These are phyloP conservation scores for Peronospora belbahrii DNA, from an alignment of 352 stramenopile genomes.

Conservation along the genomic window DNA sequence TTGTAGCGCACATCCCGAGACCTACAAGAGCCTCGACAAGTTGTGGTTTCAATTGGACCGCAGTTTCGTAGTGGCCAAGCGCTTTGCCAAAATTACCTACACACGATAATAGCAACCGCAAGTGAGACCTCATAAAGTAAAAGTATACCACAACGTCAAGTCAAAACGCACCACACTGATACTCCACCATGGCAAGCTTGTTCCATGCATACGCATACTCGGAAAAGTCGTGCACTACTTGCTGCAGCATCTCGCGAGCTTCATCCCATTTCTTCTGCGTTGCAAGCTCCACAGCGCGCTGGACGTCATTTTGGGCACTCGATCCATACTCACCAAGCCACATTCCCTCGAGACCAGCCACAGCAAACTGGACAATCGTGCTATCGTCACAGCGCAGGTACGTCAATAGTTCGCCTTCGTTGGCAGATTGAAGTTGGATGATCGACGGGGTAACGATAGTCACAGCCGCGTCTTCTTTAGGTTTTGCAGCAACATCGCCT, in stretches of 20 bases:
- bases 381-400: slow-evolving; percentile 64
- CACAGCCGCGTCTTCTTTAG: background rate
- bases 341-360: slow-evolving; percentile 59
- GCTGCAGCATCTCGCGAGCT: slow-evolving; percentile 39
- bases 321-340: slow-evolving; percentile 58
- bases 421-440: slow-evolving; percentile 55
- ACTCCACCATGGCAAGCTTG: slow-evolving; percentile 64
- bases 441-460: slow-evolving; percentile 45
- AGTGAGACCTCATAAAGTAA: background rate
- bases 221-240: slow-evolving; percentile 39
- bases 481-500: slow-evolving; percentile 29
- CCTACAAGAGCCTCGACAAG: slow-evolving; percentile 65
- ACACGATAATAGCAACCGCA: background rate
- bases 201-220: slow-evolving; percentile 65
- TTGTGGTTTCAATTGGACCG: slow-evolving; percentile 58
- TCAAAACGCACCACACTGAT: slow-evolving; percentile 38
- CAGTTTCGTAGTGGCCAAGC: slow-evolving; percentile 50
- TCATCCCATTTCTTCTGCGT: slow-evolving; percentile 25
- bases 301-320: slow-evolving; percentile 32
- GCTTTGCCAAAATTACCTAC: slow-evolving; percentile 46
- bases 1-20: slow-evolving; percentile 64
- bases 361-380: slow-evolving; percentile 63
- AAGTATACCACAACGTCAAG: background rate
- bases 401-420: slow-evolving; percentile 53
- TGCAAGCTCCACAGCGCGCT: slow-evolving; percentile 35